Evolutionary conservation across 306 rosid species (phyloP), one percentile per base, ranked within the genome.

Genomic region (Fragaria iinumae): DNA sequence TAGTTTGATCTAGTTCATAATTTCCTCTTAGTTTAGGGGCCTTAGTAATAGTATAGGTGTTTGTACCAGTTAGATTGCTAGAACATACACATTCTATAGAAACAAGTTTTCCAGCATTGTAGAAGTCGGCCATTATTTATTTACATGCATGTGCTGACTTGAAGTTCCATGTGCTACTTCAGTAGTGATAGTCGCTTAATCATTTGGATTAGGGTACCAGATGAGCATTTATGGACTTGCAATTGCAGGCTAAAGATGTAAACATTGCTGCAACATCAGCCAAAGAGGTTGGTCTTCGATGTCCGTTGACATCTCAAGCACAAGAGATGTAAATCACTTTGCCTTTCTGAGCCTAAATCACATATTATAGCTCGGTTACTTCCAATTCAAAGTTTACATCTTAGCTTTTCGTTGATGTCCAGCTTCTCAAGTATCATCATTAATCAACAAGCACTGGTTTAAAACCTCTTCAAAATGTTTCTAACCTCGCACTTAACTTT

Each of bases 221-320:
- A 29, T 49, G n/a, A 38, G 67, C 39, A 36, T 8, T 44, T 52
- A 77, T 25, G 53, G 57, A 57, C 43, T 71, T 4, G 53, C 65
- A 38, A 21, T 43, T 64, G 69, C 91, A 93, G 98, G 89, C 86
- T 60, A 93, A 93, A 76, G 97, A 93, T 83, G 84, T 93, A 67
- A 93, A 84, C 79, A 87, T 93, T 71, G 97, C 96, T 48, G 86
- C 81, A 74, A 90, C 88, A 81, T 91, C 98, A 67, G 98, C 97
- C 80, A 73, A 76, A 48, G 84, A 84, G 77, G 80, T 85, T 70
- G 98, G 91, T 71, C 79, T 84, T 79, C 79, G 69, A 69, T 79
- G 81, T 67, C 97, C 96, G 13, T 79, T 93, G 79, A 83, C 97
- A 74, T 89, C 88, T 36, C 82, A 85, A 73, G 91, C 92, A 44